Base-by-base conservation (phyloP, 2,329 filamentous ascomycete genomes). In the Colletotrichum shisoi region DNA sequence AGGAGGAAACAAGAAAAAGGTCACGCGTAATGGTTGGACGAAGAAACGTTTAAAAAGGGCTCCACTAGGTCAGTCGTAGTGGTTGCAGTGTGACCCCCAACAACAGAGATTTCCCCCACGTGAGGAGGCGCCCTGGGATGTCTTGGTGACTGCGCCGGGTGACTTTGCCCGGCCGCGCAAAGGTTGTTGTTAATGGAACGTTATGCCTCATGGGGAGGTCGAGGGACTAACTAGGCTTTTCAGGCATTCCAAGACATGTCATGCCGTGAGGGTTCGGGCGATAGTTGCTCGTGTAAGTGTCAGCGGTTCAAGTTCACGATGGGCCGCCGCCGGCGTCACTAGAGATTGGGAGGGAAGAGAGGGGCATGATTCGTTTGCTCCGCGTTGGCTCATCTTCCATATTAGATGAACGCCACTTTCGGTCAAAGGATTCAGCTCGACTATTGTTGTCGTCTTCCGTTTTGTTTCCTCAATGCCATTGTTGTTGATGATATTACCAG, bases 21-120 rank as follows among this genome's bases (percentile, higher is more conserved):
- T 69, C 68, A 69, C 52, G 64, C 51, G 64, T 69, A 68, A 68
- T 69, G 68, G 61, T 54, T 69, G 68, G 68, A 64, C 62, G 68
- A 68, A 53, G 60, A 63, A 67, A 67, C 60, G 64, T 57, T 61
- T 54, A 67, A 63, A 62, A 56, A 51, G 12, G 58, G 52, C 11
- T 34, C 54, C 46, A 31, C 61, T 68, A 60, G 65, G 61, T 68
- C 65, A 65, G 60, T 60, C 54, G 65, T 65, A 68, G 62, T 68
- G 65, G 66, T 67, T 66, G 66, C 63, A 68, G 48, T 68, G 63
- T 68, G 66, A 68, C 66, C 61, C 31, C 49, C 40, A 51, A 62
- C 63, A 67, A 62, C 44, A 60, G 57, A 57, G 51, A 62, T 49
- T 57, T 57, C 34, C 57, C 66, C 57, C 66, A 68, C 66, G 66